A percentile compares a stretch with the other conserved stretches of the same genome.
Conservation (phyloP, 2,329 filamentous ascomycete species). For the Curvularia sp. region DNA sequence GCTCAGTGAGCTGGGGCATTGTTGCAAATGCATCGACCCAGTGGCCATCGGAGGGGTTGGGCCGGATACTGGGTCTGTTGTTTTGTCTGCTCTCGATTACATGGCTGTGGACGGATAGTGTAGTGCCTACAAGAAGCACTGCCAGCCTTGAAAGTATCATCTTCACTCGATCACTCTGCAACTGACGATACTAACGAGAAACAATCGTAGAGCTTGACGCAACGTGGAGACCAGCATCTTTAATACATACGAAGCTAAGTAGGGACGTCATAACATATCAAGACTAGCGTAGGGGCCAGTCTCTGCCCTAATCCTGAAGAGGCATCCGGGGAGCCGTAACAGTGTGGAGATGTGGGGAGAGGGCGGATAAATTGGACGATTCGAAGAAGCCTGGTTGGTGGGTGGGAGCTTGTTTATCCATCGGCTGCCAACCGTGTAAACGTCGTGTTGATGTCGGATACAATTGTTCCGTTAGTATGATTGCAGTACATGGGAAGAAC, state of each 20-base stretch:
- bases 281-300: constrained; percentile 19
- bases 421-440: constrained; percentile 26
- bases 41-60: constrained; percentile 51
- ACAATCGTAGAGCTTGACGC: neutral
- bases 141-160: constrained; percentile 29
- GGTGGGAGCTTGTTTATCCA: constrained; percentile 27
- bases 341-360: constrained; percentile 36
- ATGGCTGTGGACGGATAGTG: constrained; percentile 20
- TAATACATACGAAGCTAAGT: constrained; percentile 29
- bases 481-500: neutral
- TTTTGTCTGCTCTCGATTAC: neutral
- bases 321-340: constrained; percentile 20
- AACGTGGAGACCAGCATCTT: constrained; percentile 18
- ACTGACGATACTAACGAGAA: neutral
- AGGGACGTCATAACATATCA: constrained; percentile 25
- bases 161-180: constrained; percentile 3
- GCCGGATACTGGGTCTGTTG: constrained; percentile 16
- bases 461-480: constrained; percentile 14
- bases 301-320: constrained; percentile 28
- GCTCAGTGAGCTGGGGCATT: constrained; percentile 71
- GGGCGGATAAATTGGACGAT: constrained; percentile 44
- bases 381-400: constrained; percentile 39
- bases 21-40: constrained; percentile 71
- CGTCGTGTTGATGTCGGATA: constrained; percentile 9
- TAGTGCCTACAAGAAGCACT: constrained; percentile 22